Evolutionary conservation across 2,329 filamentous ascomycete species (phyloP), one percentile per base, ranked within the genome.

Genomic region (Cercospora citrullina): DNA sequence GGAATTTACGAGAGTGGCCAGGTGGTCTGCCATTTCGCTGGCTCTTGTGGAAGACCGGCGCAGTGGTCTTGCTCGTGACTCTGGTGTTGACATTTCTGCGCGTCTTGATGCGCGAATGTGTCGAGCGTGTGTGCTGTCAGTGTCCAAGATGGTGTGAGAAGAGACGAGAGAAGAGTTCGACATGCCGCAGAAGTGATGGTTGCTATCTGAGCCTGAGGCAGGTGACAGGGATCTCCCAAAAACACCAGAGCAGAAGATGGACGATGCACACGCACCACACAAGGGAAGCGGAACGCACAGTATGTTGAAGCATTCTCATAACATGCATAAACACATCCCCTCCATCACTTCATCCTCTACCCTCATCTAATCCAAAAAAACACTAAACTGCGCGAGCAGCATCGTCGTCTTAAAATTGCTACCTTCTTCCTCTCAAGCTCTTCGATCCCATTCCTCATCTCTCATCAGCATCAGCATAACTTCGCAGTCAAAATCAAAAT

Each of bases 371-470:
- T n/a, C n/a, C n/a, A n/a, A n/a, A n/a, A n/a, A 48, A 48, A 48
- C 42, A 48, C 36, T 33, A 53, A 26, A 51, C 60, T 63, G 60
- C 60, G 60, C 31, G 60, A 63, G 60, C 60, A 63, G 60, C 60
- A 63, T 63, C 36, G 26, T 48, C 60, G 28, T 30, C 60, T 53
- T 33, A 8, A 8, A 33, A n/a, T 12, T 12, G 10, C 31, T 36
- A 12, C 10, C 4, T 14, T 12, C 33, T 36, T 4, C 4, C n/a
- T 45, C 31, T 39, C 31, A 23, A 10, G 30, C 45, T 26, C 28
- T 23, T 51, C 21, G 8, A 23, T 28, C 14, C 48, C 48, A 28
- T 53, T n/a, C 48, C 12, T 53, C 48, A 53, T 53, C 48, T 53
- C 48, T 28, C 48, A 53, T 53, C 48, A 48, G 18, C 48, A 53